Base-by-base conservation (phyloP, 2,329 filamentous ascomycete species). In the Dothideomycetidae sp. region DNA sequence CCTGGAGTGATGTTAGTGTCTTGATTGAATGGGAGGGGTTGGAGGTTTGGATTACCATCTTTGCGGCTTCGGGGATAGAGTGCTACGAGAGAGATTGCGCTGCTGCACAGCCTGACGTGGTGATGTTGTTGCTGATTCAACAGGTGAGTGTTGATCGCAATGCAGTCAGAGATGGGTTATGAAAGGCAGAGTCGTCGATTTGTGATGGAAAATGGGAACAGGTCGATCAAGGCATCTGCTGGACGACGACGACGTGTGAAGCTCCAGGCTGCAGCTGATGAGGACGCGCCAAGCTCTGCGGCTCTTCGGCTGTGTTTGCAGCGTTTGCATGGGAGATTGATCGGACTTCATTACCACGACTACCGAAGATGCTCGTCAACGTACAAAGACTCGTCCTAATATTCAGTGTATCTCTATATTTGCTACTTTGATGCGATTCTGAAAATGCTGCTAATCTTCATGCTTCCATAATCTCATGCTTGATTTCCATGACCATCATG, bases 1-100 rank as follows among this genome's bases (percentile, higher is more conserved):
- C 48, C 54, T 57, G 48, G 21, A 3, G 26, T n/a, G 10, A 5
- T 11, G 28, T 32, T n/a, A 26, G 37, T 40, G 35, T 36, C 2
- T 41, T 31, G 17, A 36, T 36, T 9, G 18, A 17, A 2, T 16
- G 28, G 12, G 28, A 26, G 31, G 17, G 11, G 23, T 35, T 15
- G 16, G 10, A 35, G 33, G 14, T 5, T n/a, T 29, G 19, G 7
- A n/a, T 26, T 7, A 26, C 21, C 21, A 26, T n/a, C n/a, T n/a
- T n/a, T n/a, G n/a, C n/a, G n/a, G n/a, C n/a, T n/a, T n/a, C n/a
- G 36, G 26, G 21, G 36, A 17, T 15, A 10, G 19, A 21, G 18
- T 35, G 28, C 28, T 12, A 12, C 15, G 4, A 26, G 23, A 14
- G 31, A 32, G 34, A 31, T 40, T 26, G 31, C 26, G 31, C 31